Percentiles rank a stretch among this genome's conserved stretches.
These are phyloP conservation scores for Pichia sp. DNA, from an alignment of 1,139 yeast species.

Conservation along the genomic window DNA sequence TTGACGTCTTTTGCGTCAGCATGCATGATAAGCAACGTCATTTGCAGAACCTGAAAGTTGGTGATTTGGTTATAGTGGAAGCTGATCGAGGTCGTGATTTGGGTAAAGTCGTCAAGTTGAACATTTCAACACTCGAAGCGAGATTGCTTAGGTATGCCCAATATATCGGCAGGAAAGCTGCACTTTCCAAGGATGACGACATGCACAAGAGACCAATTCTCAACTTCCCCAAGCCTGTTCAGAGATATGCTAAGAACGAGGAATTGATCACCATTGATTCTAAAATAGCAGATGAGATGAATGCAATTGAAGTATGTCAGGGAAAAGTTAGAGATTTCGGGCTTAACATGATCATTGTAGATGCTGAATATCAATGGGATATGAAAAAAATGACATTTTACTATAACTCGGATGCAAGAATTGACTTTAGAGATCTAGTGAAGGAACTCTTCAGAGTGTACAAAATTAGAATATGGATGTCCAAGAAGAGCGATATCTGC, in stretches of 20 bases:
- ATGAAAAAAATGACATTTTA: constrained; percentile 89
- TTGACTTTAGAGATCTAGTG: constrained; percentile 88
- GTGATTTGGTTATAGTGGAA: constrained; percentile 87
- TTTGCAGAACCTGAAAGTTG: constrained; percentile 48
- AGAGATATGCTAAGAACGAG: constrained; percentile 57
- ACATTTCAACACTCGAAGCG: constrained; percentile 57
- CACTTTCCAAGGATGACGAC: constrained; percentile 30
- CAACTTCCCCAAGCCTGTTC: constrained; percentile 66
- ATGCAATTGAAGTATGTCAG: constrained; percentile 56
- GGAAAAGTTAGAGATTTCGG: constrained; percentile 46
- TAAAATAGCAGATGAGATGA: constrained; percentile 65
- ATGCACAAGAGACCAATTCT: constrained; percentile 34
- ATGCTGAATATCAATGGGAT: constrained; percentile 95
- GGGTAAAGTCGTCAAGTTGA: constrained; percentile 67
- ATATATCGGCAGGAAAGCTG: constrained; percentile 52
- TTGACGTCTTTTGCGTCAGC: constrained; percentile 70
- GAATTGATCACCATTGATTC: constrained; percentile 54
- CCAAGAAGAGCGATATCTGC: constrained; percentile 49
- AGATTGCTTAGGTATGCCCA: constrained; percentile 47
- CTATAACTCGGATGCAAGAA: constrained; percentile 69
- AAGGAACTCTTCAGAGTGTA: constrained; percentile 88
- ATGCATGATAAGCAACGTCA: constrained; percentile 26
- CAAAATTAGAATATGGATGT: constrained; percentile 96
- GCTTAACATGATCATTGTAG: constrained; percentile 26
- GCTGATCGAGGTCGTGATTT: constrained; percentile 96